These are phyloP conservation scores for Candida manassasensis DNA, from an alignment of 805 yeast genomes.

Conservation along the genomic window DNA sequence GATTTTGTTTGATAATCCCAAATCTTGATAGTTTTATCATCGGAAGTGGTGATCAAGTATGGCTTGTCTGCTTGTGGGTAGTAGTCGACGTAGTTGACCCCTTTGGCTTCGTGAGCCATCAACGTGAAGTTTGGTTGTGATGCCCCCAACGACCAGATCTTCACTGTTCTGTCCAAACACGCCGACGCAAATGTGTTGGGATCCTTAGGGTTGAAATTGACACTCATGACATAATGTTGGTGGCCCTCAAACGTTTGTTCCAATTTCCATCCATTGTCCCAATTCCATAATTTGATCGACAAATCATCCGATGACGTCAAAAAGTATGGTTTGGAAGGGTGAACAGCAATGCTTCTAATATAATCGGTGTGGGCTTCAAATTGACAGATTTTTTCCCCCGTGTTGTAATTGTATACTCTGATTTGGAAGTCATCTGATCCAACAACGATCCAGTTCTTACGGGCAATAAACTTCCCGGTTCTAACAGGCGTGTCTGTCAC, in stretches of 20 bases:
- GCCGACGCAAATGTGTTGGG: conserved; percentile 97
- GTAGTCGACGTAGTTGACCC: conserved; percentile 94
- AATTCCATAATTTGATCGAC: conserved; percentile 91
- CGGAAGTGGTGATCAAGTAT: conserved; percentile 85
- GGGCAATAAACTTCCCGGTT: conserved; percentile 89
- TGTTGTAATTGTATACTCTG: conserved; percentile 90
- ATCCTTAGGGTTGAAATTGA: conserved; percentile 95
- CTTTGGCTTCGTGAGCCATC: conserved; percentile 85
- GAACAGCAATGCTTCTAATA: conserved; percentile 88
- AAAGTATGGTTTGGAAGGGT: conserved; percentile 86
- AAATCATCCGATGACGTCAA: conserved; percentile 90
- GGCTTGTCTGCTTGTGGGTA: conserved; percentile 98
- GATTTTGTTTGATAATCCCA: conserved; percentile 98
- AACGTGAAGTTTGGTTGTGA: conserved; percentile 86
- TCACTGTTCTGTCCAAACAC: conserved; percentile 92
- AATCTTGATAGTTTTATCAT: conserved; percentile 80
- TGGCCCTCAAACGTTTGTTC: conserved; percentile 95
- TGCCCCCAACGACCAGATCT: conserved; percentile 93
- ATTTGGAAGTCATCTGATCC: conserved; percentile 95
- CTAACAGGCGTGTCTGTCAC: conserved; percentile 96
- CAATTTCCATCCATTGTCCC: conserved; percentile 90
- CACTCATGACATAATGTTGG: conserved; percentile 89
- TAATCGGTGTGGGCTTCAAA: conserved; percentile 99
- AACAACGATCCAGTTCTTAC: conserved; percentile 95
- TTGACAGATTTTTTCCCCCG: conserved; percentile 90